These are phyloP conservation scores for Penicillium samsonianum DNA, from an alignment of 495 filamentous ascomycete species.

Conservation along the genomic window DNA sequence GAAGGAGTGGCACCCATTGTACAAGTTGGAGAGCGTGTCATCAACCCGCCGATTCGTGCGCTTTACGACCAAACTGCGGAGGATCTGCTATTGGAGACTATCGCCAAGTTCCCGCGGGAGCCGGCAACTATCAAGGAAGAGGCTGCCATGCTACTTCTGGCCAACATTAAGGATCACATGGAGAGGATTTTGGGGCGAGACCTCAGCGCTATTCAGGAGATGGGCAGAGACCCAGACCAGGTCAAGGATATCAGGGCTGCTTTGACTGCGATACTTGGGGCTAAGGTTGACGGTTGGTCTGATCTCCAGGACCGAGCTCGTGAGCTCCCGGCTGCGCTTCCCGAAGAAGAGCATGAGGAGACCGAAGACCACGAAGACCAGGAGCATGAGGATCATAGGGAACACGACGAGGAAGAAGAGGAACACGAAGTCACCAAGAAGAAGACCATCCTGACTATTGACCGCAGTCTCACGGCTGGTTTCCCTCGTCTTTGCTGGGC, in stretches of 20 bases:
- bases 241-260: conserved; percentile 50
- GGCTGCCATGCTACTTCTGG: conserved; percentile 51
- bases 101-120: conserved; percentile 49
- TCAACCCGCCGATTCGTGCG: conserved; percentile 48
- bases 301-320: conserved; percentile 48
- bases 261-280: conserved; percentile 48
- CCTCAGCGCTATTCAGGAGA: conserved; percentile 49
- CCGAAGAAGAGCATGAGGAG: conserved; percentile 35
- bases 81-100: conserved; percentile 48
- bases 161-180: conserved; percentile 55
- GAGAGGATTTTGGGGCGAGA: conserved; percentile 50
- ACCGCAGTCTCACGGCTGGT: conserved; percentile 46
- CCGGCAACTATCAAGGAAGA: conserved; percentile 53
- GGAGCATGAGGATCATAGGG: background rate
- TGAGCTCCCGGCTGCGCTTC: conserved; percentile 42
- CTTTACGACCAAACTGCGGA: conserved; percentile 52
- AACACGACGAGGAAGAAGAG: conserved; percentile 14
- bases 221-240: conserved; percentile 51
- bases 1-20: conserved; percentile 50
- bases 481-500: conserved; percentile 52
- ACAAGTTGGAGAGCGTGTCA: conserved; percentile 46
- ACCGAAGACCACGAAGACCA: background rate
- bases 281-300: conserved; percentile 52
- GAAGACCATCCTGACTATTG: conserved; percentile 47
- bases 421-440: conserved; percentile 38